Evolutionary conservation across 129 eudicot species (phyloP), one percentile per base, ranked within the genome.

Genomic region (Flaveria robusta): DNA sequence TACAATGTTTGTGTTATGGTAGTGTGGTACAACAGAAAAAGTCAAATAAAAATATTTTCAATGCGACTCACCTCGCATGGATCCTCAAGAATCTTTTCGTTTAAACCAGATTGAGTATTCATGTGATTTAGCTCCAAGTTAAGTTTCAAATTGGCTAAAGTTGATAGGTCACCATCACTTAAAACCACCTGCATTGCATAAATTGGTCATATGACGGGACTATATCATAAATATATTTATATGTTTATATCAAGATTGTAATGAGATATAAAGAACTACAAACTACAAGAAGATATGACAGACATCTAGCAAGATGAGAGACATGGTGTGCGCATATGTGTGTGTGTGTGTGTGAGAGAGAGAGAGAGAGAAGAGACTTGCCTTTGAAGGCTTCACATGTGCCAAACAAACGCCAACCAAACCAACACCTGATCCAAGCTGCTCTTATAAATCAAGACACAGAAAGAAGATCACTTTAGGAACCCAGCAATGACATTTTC

Each of bases 401-500:
- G 89, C 77, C 66, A 93, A 86, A 83, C 97, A 90, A 19, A 90
- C 74, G 80, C 98, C 98, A 74, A 93, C 95, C 90, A 93, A 80
- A 69, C 98, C 98, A 79, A 87, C 98, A 37, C 98, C 98, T n/a
- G 98, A 90, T 66, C 98, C 98, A 70, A 92, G 90, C 97, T 92
- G 89, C 79, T 82, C 29, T 75, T 13, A 68, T 22, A 15, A 9
- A 54, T 51, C 18, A 37, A 84, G 46, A 42, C 54, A 76, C 29
- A 69, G 8, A 42, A 19, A 49, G 9, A 56, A 19, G 75, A 66
- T 51, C 66, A 45, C 0, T 64, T 42, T n/a, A 56, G 2, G 42
- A 34, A 34, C 68, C 72, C 45, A 11, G 46, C 46, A 26, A 24
- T 41, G 54, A 12, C 74, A 20, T 45, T 37, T 62, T 9, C 63